Conservation (phyloP, 169 alveolate genomes). For the Cyclospora cayetanensis region DNA sequence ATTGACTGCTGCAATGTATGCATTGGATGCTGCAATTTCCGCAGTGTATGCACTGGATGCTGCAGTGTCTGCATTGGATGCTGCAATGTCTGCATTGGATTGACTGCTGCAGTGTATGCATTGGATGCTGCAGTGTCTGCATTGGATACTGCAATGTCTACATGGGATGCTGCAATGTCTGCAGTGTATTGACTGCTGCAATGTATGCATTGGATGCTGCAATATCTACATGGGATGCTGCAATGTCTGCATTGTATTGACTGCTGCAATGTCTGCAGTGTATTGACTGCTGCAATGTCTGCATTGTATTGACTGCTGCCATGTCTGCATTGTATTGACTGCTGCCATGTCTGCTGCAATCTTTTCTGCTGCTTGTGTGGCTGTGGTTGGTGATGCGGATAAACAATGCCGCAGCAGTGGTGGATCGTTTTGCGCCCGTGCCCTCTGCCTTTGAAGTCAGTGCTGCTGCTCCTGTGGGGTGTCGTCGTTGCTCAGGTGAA, state of each 20-base stretch:
- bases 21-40: too few relatives aligned
- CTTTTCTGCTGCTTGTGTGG: neutral
- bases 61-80: neutral
- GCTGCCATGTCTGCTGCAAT: neutral
- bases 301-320: neutral
- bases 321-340: neutral
- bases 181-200: too few relatives aligned
- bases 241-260: too few relatives aligned
- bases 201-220: too few relatives aligned
- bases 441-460: neutral
- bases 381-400: neutral
- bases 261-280: neutral
- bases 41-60: neutral
- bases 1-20: too few relatives aligned
- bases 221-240: too few relatives aligned
- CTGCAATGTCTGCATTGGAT: neutral
- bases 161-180: too few relatives aligned
- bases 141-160: neutral
- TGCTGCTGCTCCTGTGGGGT: slow-evolving; percentile 57
- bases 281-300: neutral
- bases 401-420: neutral
- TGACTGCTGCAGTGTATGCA: too few relatives aligned
- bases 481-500: neutral
- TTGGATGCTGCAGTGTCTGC: too few relatives aligned
- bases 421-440: neutral